Percentiles rank a stretch among this genome's conserved stretches.
Conservation (phyloP, 495 filamentous ascomycete genomes). For the Penicillium herquei region DNA sequence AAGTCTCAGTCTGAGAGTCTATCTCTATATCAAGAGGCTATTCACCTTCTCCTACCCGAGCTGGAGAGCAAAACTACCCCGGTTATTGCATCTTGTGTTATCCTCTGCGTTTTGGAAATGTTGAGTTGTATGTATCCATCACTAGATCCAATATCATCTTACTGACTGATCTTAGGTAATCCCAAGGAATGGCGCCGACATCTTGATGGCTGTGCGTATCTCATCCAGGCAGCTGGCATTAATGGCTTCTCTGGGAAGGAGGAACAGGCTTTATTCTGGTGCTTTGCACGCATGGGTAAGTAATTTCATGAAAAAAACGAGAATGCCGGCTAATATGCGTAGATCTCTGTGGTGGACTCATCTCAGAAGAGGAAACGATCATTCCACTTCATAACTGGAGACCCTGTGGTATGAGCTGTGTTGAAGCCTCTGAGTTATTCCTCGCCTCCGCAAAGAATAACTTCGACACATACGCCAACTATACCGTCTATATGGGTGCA, state of each 20-base stretch:
- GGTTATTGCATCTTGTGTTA: constrained; percentile 40
- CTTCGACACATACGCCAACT: constrained; percentile 39
- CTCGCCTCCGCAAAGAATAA: constrained; percentile 26
- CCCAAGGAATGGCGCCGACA: constrained; percentile 46
- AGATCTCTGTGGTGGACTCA: constrained; percentile 46
- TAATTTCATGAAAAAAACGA: neutral
- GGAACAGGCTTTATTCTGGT: constrained; percentile 47
- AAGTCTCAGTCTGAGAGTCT: constrained; percentile 40
- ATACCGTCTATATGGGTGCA: constrained; percentile 44
- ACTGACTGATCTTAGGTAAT: constrained; percentile 16
- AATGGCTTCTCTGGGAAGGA: constrained; percentile 42
- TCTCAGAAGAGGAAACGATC: constrained; percentile 40
- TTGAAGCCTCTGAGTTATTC: constrained; percentile 26
- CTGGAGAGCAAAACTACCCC: constrained; percentile 38
- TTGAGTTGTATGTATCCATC: constrained; percentile 28
- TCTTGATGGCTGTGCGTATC: constrained; percentile 45
- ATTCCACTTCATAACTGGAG: constrained; percentile 34
- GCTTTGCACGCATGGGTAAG: constrained; percentile 48
- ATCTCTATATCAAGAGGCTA: constrained; percentile 44
- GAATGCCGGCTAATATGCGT: neutral
- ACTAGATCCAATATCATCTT: neutral
- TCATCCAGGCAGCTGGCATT: constrained; percentile 37
- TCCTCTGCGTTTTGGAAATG: constrained; percentile 45
- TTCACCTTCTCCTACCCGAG: constrained; percentile 37
- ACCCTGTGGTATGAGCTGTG: constrained; percentile 25